Evolutionary conservation across 106 monocot species (phyloP).

Genomic region (Dactylorhiza incarnata): DNA sequence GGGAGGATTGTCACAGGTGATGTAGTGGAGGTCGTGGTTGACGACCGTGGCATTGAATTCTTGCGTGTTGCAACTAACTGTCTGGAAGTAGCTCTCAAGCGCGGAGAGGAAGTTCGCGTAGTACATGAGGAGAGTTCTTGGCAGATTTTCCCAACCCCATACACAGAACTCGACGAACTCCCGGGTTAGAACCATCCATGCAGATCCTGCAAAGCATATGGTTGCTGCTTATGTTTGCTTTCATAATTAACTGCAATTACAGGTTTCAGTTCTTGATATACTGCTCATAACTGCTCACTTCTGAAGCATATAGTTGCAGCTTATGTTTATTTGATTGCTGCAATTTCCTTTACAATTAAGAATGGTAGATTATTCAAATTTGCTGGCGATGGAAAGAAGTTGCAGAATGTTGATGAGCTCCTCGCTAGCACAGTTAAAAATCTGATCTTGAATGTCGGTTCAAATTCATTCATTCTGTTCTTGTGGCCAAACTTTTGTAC

Average conservation of each 20-base stretch:
- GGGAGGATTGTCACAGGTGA: constrained; percentile 67
- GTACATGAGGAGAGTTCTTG: constrained; percentile 81
- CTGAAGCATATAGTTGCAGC: not conserved
- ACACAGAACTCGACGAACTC: constrained; percentile 70
- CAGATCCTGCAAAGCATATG: constrained; percentile 32
- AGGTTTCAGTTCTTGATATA: too few species aligned
- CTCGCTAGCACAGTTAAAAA: too few species aligned
- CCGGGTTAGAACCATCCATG: constrained; percentile 59
- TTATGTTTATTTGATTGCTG: not conserved
- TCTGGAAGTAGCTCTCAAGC: constrained; percentile 92
- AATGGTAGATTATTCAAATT: not conserved
- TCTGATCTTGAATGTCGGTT: too few species aligned
- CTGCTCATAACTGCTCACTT: too few species aligned
- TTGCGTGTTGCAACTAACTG: constrained; percentile 60
- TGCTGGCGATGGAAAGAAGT: too few species aligned
- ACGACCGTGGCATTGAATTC: constrained; percentile 43
- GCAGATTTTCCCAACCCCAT: constrained; percentile 85
- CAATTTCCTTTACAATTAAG: not conserved
- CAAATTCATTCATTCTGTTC: too few species aligned
- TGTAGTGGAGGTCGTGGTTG: constrained; percentile 83
- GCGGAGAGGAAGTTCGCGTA: constrained; percentile 90
- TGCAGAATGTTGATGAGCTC: too few species aligned
- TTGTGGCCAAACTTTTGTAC: too few species aligned
- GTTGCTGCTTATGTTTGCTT: not conserved
- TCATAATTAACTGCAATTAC: not conserved